Evolutionary conservation across 2,329 filamentous ascomycete genomes (phyloP).

Genomic region (Phyllosticta citrichinensis): DNA sequence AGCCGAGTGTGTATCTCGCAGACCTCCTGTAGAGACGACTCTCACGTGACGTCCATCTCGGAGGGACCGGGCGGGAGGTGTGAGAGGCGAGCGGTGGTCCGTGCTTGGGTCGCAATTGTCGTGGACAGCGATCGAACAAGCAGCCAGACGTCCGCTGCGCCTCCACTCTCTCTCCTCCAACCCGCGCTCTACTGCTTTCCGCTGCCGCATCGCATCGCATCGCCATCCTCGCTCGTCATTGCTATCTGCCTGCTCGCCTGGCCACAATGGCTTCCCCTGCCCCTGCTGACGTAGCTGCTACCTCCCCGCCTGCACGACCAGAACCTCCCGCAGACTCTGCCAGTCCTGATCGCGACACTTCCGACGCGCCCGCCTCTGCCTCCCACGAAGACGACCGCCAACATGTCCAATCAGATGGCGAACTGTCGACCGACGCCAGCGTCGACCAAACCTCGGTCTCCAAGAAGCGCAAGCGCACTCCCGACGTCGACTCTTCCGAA

Average conservation of each 20-base stretch:
- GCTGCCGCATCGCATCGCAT: too few relatives aligned
- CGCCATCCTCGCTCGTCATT: background rate
- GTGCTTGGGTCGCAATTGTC: background rate
- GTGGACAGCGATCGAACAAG: background rate
- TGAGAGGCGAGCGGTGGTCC: too few relatives aligned
- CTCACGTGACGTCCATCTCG: too few relatives aligned
- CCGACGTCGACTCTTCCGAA: background rate
- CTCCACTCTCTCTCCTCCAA: background rate
- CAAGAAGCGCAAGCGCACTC: conserved; percentile 10
- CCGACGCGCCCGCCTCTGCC: background rate
- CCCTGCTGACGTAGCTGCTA: background rate
- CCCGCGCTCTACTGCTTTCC: background rate
- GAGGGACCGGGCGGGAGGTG: too few relatives aligned
- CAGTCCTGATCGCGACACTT: background rate
- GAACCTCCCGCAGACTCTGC: background rate
- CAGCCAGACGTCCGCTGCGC: too few relatives aligned
- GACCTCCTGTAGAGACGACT: too few relatives aligned
- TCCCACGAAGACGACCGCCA: background rate
- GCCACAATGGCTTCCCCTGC: background rate
- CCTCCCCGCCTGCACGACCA: background rate
- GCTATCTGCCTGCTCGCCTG: background rate
- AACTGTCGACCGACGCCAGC: background rate
- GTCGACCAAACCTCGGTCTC: background rate
- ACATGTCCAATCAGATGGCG: background rate
- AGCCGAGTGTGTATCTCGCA: too few relatives aligned